Base-by-base conservation (phyloP, 768 basidiomycete species). In the Scleroderma bovista region DNA sequence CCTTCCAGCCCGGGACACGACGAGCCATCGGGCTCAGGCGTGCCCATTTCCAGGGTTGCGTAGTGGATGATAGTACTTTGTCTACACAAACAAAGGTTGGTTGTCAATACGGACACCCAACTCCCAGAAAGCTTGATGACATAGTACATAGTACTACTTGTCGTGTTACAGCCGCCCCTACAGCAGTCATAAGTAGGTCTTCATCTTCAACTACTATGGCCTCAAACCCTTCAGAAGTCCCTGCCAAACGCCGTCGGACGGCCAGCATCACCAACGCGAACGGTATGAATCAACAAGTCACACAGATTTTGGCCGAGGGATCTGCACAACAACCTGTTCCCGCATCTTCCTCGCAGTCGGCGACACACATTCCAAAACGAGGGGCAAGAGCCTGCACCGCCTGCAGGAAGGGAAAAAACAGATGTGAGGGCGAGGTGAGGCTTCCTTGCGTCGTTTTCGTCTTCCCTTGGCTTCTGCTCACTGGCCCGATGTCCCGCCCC, bases 371-470 rank as follows among this genome's bases (percentile, higher is more conserved):
- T 57, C 88, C 89, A 39, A 93, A 92, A 77, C 78, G 89, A 60
- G 90, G 90, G n/a, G 87, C 88, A 48, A 75, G 88, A 55, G 90
- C 90, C 48, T 93, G 90, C 66, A 91, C 89, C 15, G 81, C 85
- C 55, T 93, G 90, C 69, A 82, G 90, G 65, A 90, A 89, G 60
- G 90, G 90, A 51, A 93, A 93, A 75, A 93, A 93, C 74, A 76
- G 90, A 66, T 93, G 91, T 64, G 91, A 93, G 72, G 89, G 90
- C 69, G 90, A 91, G 79, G 89, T 89, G 62, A 65, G 78, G 57
- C 24, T 29, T 55, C 51, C 49, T 37, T 64, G 45, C 51, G 56
- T 53, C 65, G 60, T 58, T 64, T 65, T 58, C 54, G 53, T 56
- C 59, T 29, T 72, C 75, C 68, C 74, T 75, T 72, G 65, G 60